A percentile compares a stretch with the other conserved stretches of the same genome.
phyloP scores from a whole-genome alignment of 345 rosid genomes.

The Excoecaria agallocha region DNA sequence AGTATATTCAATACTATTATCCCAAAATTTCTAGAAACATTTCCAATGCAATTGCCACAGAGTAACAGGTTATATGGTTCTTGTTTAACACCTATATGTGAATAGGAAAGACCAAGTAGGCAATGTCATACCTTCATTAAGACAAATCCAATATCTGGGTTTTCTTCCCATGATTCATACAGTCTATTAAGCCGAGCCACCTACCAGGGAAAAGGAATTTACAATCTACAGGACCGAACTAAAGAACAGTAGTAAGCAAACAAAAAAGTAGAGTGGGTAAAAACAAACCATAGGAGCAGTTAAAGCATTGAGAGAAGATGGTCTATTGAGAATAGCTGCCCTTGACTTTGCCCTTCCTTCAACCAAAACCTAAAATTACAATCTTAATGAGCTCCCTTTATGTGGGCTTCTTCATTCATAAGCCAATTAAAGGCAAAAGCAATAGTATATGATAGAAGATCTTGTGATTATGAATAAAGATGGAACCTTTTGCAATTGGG shows the following conservation, averaged over 20 bases:
- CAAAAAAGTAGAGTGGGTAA: neutral
- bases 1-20: neutral
- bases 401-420: neutral
- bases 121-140: slow-evolving; percentile 64
- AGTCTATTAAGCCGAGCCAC: slow-evolving; percentile 67
- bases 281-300: slow-evolving; percentile 57
- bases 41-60: neutral
- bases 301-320: slow-evolving; percentile 75
- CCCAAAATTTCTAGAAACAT: neutral
- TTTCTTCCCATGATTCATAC: slow-evolving; percentile 95
- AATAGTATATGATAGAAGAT: neutral
- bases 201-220: slow-evolving; percentile 30
- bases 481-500: neutral
- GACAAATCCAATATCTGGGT: slow-evolving; percentile 77
- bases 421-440: neutral
- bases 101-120: neutral
- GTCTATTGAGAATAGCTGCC: slow-evolving; percentile 74
- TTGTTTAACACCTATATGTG: too few relatives aligned
- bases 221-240: neutral
- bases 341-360: slow-evolving; percentile 91
- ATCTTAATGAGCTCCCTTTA: neutral
- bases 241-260: neutral
- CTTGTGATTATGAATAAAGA: neutral
- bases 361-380: slow-evolving; percentile 55
- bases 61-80: neutral